Conservation (phyloP, 164 flowering plant genomes). For the Vitis rupestris region DNA sequence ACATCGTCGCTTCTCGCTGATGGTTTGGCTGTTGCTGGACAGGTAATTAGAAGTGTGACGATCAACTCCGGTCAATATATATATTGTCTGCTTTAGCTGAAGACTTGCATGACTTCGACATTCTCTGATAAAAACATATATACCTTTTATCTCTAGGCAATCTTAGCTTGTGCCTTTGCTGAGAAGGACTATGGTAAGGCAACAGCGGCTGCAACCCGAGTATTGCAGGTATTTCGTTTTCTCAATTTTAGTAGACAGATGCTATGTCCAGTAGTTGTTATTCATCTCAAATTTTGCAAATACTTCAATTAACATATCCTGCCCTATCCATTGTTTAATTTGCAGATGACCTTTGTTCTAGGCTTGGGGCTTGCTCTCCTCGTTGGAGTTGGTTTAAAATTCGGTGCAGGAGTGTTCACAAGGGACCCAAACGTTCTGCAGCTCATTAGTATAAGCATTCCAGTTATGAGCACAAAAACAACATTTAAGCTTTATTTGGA, state of each 20-base stretch:
- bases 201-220: conserved; percentile 33
- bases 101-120: not conserved
- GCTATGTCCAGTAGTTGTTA: too few species aligned
- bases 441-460: conserved; percentile 38
- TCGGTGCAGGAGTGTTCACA: conserved; percentile 40
- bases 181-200: conserved; percentile 43
- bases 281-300: too few species aligned
- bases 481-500: too few species aligned
- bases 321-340: not conserved
- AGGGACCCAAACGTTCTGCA: conserved; percentile 38
- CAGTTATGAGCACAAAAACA: conserved; percentile 25
- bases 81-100: not conserved
- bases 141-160: conserved; percentile 30
- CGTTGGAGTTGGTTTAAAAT: conserved; percentile 41
- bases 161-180: conserved; percentile 56
- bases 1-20: conserved; percentile 82
- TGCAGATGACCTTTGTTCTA: conserved; percentile 48
- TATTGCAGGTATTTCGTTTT: conserved; percentile 34
- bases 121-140: too few species aligned
- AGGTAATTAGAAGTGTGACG: conserved; percentile 30
- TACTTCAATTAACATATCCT: not conserved
- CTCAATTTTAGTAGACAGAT: too few species aligned
- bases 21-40: conserved; percentile 77
- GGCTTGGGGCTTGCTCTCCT: conserved; percentile 42
- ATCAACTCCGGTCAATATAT: too few species aligned